Evolutionary conservation across 371 early-diverging fungal species (phyloP), one percentile per base, ranked within the genome.

Genomic region (Syncephalastrum contaminatum): DNA sequence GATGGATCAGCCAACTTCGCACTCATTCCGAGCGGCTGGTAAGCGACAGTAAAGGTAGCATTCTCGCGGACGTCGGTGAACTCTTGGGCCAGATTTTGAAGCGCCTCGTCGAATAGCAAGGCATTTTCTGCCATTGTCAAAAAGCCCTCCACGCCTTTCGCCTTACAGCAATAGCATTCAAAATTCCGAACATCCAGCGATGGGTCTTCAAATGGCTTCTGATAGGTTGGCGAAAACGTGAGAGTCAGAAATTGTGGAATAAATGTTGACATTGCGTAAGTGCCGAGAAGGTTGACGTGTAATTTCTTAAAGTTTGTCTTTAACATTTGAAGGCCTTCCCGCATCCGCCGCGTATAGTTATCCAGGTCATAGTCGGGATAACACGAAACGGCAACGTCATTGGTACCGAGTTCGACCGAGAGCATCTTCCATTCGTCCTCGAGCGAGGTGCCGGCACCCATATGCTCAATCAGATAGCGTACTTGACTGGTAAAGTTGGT

Each of bases 341-440:
- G 43, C 46, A 56, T 64, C 10, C 52, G 56, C n/a, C 49, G 19
- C 21, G 54, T 18, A 18, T 18, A 58, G 25, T 53, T 36, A 8
- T 25, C 2, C 4, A 49, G 4, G 1, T 22, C 30, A 15, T 44
- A 60, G 8, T 51, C 61, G 0, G 62, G 61, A 15, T 65, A 18
- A 25, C 75, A 75, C 0, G 65, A 67, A 1, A 65, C 54, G 14
- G 67, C 53, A 0, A 64, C 47, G 45, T 75, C 75, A 18, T 75
- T 71, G 18, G 49, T 53, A 1, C 75, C 75, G 40, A 75, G 59
- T 36, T 60, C 64, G 3, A 75, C 16, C 14, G 71, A 62, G 25
- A 75, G 58, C 39, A 75, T 19, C 30, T 75, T 75, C 71, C 72
- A 75, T 8, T 63, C 51, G 0, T 64, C 47, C 4, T 52, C 60